Conservation (phyloP, 352 stramenopile genomes). For the Phytophthora cryptogea region DNA sequence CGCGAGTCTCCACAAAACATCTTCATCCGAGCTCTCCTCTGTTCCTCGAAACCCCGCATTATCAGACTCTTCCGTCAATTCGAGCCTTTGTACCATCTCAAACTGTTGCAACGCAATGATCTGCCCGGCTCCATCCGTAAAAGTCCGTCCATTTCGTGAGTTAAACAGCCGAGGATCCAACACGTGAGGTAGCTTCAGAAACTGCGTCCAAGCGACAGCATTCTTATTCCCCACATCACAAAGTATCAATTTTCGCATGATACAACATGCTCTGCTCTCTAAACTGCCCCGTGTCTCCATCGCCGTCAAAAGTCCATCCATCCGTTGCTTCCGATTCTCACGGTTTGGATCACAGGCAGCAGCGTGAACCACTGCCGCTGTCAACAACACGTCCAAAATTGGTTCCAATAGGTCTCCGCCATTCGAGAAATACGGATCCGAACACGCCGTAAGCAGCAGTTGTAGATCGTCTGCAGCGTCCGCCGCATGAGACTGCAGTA, state of each 20-base stretch:
- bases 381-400: conserved; percentile 18
- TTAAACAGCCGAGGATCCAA: conserved; percentile 25
- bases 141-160: conserved; percentile 27
- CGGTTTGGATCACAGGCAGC: conserved; percentile 16
- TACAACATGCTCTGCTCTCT: conserved; percentile 3
- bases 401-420: conserved; percentile 7
- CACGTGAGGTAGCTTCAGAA: conserved; percentile 25
- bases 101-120: conserved; percentile 28
- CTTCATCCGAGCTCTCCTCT: neutral
- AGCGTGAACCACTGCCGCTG: conserved; percentile 15
- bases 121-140: conserved; percentile 20
- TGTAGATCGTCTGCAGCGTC: conserved; percentile 35
- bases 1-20: conserved; percentile 20
- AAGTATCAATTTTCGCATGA: conserved; percentile 9
- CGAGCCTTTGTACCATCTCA: conserved; percentile 2
- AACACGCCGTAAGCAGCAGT: conserved; percentile 16
- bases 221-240: neutral
- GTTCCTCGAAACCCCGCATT: neutral
- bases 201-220: conserved; percentile 19
- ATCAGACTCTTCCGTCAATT: neutral
- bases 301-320: conserved; percentile 8
- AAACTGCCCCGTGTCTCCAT: conserved; percentile 3
- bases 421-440: conserved; percentile 11
- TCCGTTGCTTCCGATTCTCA: conserved; percentile 8
- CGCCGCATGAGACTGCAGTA: conserved; percentile 38